These are phyloP conservation scores for Phytopythium helicoides DNA, from an alignment of 352 stramenopile species.

Conservation along the genomic window DNA sequence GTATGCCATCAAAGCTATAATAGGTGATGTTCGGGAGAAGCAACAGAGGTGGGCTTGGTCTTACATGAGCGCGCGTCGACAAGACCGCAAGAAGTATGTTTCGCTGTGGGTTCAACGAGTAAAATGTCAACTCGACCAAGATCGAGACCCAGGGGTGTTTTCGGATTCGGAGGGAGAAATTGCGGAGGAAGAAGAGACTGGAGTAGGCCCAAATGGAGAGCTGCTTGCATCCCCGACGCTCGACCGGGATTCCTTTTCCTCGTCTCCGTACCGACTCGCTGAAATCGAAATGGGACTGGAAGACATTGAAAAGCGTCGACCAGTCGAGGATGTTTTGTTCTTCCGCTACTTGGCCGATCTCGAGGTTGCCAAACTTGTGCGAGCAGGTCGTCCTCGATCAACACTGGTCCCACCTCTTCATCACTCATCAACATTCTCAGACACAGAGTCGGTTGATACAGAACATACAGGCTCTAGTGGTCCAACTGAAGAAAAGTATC, in stretches of 20 bases:
- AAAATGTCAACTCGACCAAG: slow-evolving; percentile 14
- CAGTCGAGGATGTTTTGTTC: slow-evolving; percentile 81
- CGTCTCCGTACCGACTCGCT: not conserved
- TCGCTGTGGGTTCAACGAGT: slow-evolving; percentile 52
- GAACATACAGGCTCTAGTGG: slow-evolving; percentile 66
- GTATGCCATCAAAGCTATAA: slow-evolving; percentile 70
- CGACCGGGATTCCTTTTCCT: slow-evolving; percentile 11
- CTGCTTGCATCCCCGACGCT: slow-evolving; percentile 1
- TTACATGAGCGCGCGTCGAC: slow-evolving; percentile 80
- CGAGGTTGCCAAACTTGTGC: slow-evolving; percentile 34
- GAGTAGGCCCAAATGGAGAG: slow-evolving; percentile 1
- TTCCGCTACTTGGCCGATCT: slow-evolving; percentile 82
- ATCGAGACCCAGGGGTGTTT: slow-evolving; percentile 3
- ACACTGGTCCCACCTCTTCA: slow-evolving; percentile 35
- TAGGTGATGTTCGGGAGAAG: slow-evolving; percentile 60
- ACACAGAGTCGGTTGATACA: slow-evolving; percentile 80
- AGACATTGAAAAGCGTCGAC: slow-evolving; percentile 69
- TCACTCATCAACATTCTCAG: slow-evolving; percentile 52
- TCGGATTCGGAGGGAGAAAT: slow-evolving; percentile 56
- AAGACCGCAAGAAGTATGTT: slow-evolving; percentile 76
- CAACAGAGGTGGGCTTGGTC: slow-evolving; percentile 73
- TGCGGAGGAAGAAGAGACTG: slow-evolving; percentile 6
- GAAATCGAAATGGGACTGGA: slow-evolving; percentile 46
- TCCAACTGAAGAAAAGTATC: slow-evolving; percentile 71
- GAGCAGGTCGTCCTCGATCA: slow-evolving; percentile 13